These are phyloP conservation scores for Diaporthe citri DNA, from an alignment of 2,329 filamentous ascomycete genomes.

Conservation along the genomic window DNA sequence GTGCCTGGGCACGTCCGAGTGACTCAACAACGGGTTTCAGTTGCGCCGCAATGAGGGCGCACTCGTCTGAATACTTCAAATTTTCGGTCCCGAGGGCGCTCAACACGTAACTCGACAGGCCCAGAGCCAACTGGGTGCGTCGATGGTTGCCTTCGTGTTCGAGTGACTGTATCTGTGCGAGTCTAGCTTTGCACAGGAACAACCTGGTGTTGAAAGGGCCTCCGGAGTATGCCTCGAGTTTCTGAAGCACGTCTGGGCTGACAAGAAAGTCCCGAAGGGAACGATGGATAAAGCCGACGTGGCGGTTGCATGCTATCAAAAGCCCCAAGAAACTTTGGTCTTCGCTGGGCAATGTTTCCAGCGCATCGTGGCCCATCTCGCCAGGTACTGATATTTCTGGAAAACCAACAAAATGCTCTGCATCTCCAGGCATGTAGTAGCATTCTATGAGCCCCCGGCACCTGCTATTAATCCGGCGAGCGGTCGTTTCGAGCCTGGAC, in stretches of 20 bases:
- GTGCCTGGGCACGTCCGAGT: not conserved
- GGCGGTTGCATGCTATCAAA: not conserved
- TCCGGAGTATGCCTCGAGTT: not conserved
- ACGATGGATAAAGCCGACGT: not conserved
- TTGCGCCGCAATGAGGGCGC: not conserved
- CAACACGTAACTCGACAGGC: not conserved
- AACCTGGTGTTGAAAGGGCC: not conserved
- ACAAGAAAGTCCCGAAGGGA: not conserved
- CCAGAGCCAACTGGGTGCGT: not conserved
- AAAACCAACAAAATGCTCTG: not conserved
- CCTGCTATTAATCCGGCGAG: not conserved
- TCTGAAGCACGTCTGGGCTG: not conserved
- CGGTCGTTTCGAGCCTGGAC: not conserved
- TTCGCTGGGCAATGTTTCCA: not conserved
- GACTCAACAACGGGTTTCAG: not conserved
- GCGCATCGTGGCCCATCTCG: not conserved
- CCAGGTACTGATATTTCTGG: not conserved
- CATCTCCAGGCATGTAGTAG: not conserved
- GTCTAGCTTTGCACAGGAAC: not conserved
- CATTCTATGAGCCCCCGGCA: conserved; percentile 1
- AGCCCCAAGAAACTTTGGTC: not conserved
- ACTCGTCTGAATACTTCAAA: not conserved
- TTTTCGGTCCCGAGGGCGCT: not conserved
- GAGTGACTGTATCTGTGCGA: not conserved
- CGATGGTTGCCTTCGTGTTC: not conserved